These are phyloP conservation scores for Didymella pomorum DNA, from an alignment of 2,329 filamentous ascomycete genomes.

Conservation along the genomic window DNA sequence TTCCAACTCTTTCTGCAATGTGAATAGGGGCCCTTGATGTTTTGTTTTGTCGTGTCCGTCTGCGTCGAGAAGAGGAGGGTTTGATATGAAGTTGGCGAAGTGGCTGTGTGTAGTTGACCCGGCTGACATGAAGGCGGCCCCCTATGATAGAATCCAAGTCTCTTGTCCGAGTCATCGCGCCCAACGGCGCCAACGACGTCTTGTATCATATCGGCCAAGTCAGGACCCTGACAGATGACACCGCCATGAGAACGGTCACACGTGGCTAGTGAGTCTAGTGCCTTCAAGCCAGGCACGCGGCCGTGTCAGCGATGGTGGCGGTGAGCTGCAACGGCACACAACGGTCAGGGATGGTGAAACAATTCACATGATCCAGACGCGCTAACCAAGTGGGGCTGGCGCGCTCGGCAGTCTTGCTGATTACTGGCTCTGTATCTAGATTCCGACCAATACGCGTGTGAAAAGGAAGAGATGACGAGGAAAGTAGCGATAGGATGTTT, in stretches of 20 bases:
- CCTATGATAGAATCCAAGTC: not conserved
- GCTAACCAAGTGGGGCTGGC: slow-evolving; percentile 10
- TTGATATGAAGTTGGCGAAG: not conserved
- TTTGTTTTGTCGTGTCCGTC: not conserved
- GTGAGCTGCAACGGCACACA: slow-evolving; percentile 14
- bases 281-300: slow-evolving; percentile 16
- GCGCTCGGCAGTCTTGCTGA: slow-evolving; percentile 16
- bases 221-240: slow-evolving; percentile 18
- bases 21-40: not conserved
- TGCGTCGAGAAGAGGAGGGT: not conserved
- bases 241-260: slow-evolving; percentile 14
- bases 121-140: not conserved
- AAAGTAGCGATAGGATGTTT: not conserved
- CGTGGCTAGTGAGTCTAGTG: slow-evolving; percentile 19
- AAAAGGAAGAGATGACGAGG: not conserved
- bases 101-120: not conserved
- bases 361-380: slow-evolving; percentile 19
- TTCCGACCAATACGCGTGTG: not conserved
- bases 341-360: slow-evolving; percentile 14
- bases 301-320: slow-evolving; percentile 19
- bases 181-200: slow-evolving; percentile 8
- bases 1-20: not conserved
- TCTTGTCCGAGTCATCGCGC: not conserved
- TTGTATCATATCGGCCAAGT: slow-evolving; percentile 16
- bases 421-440: not conserved